phyloP scores from a whole-genome alignment of 2,329 filamentous ascomycete species.

The Sporothrix variecibatus region DNA sequence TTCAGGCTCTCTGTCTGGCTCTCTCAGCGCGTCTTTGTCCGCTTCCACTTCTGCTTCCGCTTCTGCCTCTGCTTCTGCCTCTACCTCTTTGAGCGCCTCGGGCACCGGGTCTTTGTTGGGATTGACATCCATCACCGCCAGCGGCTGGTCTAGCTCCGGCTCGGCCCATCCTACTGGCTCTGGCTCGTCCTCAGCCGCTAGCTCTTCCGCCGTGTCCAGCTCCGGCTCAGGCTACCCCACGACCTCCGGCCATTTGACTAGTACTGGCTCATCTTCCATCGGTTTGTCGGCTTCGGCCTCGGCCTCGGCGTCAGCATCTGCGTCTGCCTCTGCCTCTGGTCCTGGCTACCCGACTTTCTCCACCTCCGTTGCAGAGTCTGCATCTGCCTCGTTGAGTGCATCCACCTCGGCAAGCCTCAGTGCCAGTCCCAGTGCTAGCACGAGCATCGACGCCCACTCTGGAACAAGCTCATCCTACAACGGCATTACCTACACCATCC shows the following conservation, averaged over 20 bases:
- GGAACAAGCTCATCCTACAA: neutral
- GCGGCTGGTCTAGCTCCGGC: neutral
- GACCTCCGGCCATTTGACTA: neutral
- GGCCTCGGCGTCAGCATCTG: neutral
- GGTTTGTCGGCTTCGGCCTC: neutral
- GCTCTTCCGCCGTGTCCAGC: neutral
- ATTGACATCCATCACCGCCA: neutral
- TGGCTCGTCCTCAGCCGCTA: neutral
- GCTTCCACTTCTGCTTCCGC: neutral
- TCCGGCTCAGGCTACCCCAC: neutral
- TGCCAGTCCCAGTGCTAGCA: neutral
- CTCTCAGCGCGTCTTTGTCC: neutral
- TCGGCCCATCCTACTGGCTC: neutral
- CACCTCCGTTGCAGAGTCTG: neutral
- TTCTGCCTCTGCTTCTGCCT: neutral
- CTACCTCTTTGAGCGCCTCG: neutral
- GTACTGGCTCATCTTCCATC: neutral
- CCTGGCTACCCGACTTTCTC: neutral
- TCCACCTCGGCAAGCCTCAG: neutral
- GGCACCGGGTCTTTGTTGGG: neutral
- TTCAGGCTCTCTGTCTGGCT: neutral
- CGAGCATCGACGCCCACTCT: neutral
- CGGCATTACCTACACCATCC: neutral
- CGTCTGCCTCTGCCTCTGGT: neutral
- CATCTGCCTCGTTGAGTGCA: neutral